phyloP scores from a whole-genome alignment of 176 grass and related monocot genomes.

The Oryza glumipatula region DNA sequence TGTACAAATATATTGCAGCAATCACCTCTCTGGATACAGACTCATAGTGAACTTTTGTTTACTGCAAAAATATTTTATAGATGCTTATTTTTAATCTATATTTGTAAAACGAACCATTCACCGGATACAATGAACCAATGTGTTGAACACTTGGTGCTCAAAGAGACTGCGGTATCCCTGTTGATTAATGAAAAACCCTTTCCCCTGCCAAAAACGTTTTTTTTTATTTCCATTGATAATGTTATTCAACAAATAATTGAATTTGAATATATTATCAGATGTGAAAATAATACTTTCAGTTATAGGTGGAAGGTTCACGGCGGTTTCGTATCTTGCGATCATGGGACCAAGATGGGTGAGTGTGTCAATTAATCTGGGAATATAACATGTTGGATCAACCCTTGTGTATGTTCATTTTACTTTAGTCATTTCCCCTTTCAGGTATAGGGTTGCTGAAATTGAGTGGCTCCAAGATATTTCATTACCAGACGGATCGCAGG shows the following conservation, averaged over 20 bases:
- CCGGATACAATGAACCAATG: neutral
- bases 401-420: conserved; percentile 28
- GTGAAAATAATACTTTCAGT: conserved; percentile 46
- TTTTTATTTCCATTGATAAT: conserved; percentile 6
- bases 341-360: conserved; percentile 98
- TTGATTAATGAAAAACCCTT: neutral
- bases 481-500: conserved; percentile 74
- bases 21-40: neutral
- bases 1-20: conserved; percentile 15
- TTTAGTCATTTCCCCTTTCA: conserved; percentile 45
- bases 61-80: neutral
- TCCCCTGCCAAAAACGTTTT: neutral
- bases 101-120: neutral
- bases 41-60: neutral
- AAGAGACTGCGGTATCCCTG: neutral
- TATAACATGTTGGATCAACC: neutral
- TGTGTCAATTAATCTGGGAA: conserved; percentile 36
- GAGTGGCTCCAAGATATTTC: conserved; percentile 86
- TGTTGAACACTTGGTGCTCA: neutral
- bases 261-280: conserved; percentile 30
- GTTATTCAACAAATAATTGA: conserved; percentile 22
- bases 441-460: conserved; percentile 97
- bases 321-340: conserved; percentile 77
- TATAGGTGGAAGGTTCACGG: conserved; percentile 88
- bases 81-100: neutral